Evolutionary conservation across 129 eudicot species (phyloP), one percentile per base, ranked within the genome.

Genomic region (Lactuca sativa): DNA sequence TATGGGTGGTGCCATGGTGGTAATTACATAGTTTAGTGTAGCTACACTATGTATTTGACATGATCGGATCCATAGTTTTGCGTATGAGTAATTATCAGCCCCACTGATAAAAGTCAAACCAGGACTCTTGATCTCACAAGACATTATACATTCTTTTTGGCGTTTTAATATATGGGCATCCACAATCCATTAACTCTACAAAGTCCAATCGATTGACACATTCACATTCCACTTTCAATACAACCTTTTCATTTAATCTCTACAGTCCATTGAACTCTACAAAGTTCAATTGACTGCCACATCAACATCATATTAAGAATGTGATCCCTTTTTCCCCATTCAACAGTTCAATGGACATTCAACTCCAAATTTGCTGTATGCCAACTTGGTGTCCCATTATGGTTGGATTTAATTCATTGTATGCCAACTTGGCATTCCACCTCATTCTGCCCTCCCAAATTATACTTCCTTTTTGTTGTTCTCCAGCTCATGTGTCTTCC

Each of bases 41-140:
- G 67, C 68, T 14, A 16, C 31, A 15, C 18, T 33, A 16, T 48
- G 37, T 70, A 58, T 32, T 47, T 32, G 68, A 59, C 61, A 48
- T 59, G 47, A 33, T 59, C 47, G 49, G 34, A 32, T 59, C 61
- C 59, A 8, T 59, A 17, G 61, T 72, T 61, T 60, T 34, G 69
- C 48, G 68, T 60, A 17, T 16, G 40, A 48, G 59, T 31, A 17
- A 71, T 58, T 41, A 71, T 49, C 68, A 13, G 61, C 49, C 60
- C 11, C 18, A 17, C 10, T 7, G 60, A 60, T 17, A 34, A 71
- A 71, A 72, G 68, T 60, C 69, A 72, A 71, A 72, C 40, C 15
- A 36, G 43, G 69, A 60, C 37, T 16, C 52, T 18, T 33, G 25
- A 32, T 58, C 66, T 70, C 57, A 32, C 36, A n/a, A 30, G 59